Evolutionary conservation across 2,329 filamentous ascomycete species (phyloP), one percentile per base, ranked within the genome.

Genomic region (Colletotrichum kahawae): DNA sequence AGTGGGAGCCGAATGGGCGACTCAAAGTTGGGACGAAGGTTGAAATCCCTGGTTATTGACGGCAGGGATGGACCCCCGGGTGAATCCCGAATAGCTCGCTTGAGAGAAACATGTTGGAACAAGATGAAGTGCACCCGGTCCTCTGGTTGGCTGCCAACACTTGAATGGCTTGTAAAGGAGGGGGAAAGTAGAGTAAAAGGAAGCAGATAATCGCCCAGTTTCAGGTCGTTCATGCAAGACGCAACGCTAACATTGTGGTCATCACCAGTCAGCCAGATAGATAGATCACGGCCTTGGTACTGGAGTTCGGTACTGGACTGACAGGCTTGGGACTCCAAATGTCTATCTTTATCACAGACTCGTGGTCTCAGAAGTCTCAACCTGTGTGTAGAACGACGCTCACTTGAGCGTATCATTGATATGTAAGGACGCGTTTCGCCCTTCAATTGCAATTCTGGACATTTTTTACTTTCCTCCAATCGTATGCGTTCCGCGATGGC

Each of bases 171-270:
- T 27, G 36, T 51, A 59, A 31, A 38, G 27, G 31, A 27, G 60
- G 33, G 33, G 29, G 36, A 64, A 65, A 24, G 24, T 18, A 69
- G 21, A 43, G 27, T 48, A 71, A 57, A 67, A 67, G 43, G 34
- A 75, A 68, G 63, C 36, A 71, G 29, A 16, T 51, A 51, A 65
- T 29, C 69, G 63, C 73, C 64, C 69, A 75, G 73, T 75, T 75
- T 75, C 72, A 75, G 69, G 69, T 68, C 24, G 16, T 72, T 21
- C 29, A 68, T 67, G 72, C 57, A 68, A 24, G 57, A 59, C 29
- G 43, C 43, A 67, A 51, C 56, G 69, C 69, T 62, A 51, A 64
- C 31, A 62, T 67, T 56, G 12, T 51, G 60, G 54, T 31, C 68
- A 57, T 74, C 72, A 67, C 54, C 62, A 48, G 12, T 34, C 43